A percentile compares a stretch with the other conserved stretches of the same genome.
Conservation (phyloP, 148 eudicot genomes). For the Euryodendron excelsum region DNA sequence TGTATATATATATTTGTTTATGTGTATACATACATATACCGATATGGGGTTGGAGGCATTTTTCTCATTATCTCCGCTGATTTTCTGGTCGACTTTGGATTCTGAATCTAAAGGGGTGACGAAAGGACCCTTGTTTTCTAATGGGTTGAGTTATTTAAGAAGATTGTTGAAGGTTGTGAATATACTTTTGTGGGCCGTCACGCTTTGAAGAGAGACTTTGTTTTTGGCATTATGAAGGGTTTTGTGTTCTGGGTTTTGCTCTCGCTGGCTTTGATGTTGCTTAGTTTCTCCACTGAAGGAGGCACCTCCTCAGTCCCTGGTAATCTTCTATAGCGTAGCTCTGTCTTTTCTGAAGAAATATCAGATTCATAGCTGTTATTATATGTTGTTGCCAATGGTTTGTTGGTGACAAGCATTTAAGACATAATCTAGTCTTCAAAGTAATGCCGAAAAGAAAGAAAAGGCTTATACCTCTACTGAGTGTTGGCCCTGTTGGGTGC, state of each 20-base stretch:
- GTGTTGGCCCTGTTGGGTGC: background rate
- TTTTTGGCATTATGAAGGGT: constrained; percentile 29
- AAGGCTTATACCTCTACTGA: background rate
- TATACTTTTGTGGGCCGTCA: too few species aligned
- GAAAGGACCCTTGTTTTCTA: background rate
- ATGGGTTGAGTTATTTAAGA: constrained; percentile 21
- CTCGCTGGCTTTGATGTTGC: constrained; percentile 23
- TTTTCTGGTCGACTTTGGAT: constrained; percentile 13
- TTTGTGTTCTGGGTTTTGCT: constrained; percentile 33
- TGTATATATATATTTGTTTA: background rate
- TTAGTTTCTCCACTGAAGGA: constrained; percentile 16
- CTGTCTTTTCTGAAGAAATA: background rate
- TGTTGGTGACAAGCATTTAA: background rate
- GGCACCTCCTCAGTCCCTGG: constrained; percentile 21
- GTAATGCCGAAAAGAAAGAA: background rate
- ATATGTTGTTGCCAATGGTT: background rate
- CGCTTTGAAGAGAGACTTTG: background rate
- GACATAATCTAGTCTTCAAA: too few species aligned
- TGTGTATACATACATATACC: background rate
- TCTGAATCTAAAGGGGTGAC: constrained; percentile 12
- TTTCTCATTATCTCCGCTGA: constrained; percentile 21
- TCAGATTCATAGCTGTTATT: background rate
- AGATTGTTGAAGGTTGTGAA: constrained; percentile 5
- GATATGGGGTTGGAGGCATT: constrained; percentile 22
- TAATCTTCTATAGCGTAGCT: background rate